Conservation (phyloP, 164 flowering plant genomes). For the Akebia trifoliata region DNA sequence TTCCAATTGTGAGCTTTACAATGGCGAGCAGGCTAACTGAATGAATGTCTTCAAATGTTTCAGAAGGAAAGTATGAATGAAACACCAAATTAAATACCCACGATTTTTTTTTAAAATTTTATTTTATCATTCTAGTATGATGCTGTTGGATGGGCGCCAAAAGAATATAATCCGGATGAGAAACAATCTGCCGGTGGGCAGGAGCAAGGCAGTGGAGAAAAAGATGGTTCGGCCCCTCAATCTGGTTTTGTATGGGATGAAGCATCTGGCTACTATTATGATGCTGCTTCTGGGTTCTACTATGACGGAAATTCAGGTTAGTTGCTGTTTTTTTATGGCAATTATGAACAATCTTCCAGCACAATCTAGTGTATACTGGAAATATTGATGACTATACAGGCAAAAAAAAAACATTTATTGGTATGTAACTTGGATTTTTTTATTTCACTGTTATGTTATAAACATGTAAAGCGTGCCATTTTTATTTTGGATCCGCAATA, state of each 20-base stretch:
- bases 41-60: background rate
- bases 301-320: slow-evolving; percentile 93
- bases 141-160: slow-evolving; percentile 99
- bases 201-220: slow-evolving; percentile 39
- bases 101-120: too few relatives aligned
- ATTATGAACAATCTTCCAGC: background rate
- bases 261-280: slow-evolving; percentile 98
- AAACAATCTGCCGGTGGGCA: slow-evolving; percentile 51
- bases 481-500: too few relatives aligned
- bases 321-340: slow-evolving; percentile 7
- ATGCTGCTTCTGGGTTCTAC: slow-evolving; percentile 97
- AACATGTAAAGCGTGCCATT: too few relatives aligned
- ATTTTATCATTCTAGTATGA: slow-evolving; percentile 58
- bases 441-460: too few relatives aligned
- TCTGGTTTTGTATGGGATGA: slow-evolving; percentile 99
- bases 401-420: too few relatives aligned
- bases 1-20: background rate
- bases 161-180: slow-evolving; percentile 94
- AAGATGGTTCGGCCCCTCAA: slow-evolving; percentile 60
- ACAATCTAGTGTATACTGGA: too few relatives aligned
- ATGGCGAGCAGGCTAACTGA: background rate
- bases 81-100: too few relatives aligned
- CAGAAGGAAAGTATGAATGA: background rate
- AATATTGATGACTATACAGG: too few relatives aligned
- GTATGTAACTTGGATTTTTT: too few relatives aligned